Conservation (phyloP, 2,329 filamentous ascomycete genomes). For the Huntiella omanensis region DNA sequence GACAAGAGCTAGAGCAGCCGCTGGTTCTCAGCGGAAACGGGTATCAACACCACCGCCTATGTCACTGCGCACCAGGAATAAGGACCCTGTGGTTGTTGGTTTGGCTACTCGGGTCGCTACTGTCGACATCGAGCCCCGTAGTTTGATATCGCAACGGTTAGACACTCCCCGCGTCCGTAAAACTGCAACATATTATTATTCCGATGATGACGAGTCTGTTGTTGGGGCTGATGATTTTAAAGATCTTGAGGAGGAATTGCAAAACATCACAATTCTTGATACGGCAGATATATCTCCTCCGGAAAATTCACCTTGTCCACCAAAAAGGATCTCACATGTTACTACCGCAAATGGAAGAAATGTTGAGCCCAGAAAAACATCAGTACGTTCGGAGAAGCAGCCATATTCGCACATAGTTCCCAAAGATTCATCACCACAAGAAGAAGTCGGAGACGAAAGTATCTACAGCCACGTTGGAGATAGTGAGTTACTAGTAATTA, state of each 20-base stretch:
- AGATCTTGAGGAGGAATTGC: neutral
- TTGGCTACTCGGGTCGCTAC: no score
- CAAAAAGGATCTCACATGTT: neutral
- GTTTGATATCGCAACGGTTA: neutral
- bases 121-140: no score
- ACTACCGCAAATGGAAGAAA: neutral
- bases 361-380: neutral
- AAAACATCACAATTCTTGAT: conserved; percentile 3
- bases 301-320: neutral
- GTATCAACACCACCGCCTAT: no score
- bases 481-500: conserved; percentile 23
- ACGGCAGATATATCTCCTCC: conserved; percentile 1
- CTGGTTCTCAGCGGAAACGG: no score
- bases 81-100: no score
- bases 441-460: conserved; percentile 4
- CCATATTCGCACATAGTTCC: neutral
- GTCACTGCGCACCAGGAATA: no score
- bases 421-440: neutral
- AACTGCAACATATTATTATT: neutral
- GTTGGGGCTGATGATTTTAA: neutral
- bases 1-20: no score
- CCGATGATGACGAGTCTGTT: neutral
- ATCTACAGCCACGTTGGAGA: conserved; percentile 9
- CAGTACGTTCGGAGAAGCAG: neutral
- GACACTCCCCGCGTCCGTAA: conserved; percentile 1